These are phyloP conservation scores for Euryodendron excelsum DNA, from an alignment of 148 eudicot species.

Conservation along the genomic window DNA sequence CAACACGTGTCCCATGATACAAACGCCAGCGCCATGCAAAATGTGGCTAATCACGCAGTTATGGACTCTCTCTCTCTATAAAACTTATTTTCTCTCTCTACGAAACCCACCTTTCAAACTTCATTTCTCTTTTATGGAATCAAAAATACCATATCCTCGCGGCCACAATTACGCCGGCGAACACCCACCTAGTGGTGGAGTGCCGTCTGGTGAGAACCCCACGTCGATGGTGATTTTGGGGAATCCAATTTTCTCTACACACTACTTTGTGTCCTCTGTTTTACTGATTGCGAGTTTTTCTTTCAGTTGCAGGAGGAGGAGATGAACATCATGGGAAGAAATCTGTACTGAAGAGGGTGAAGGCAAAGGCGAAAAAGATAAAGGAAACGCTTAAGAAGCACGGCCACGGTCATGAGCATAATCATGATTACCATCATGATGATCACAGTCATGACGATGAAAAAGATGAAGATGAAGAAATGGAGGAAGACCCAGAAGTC, in stretches of 20 bases:
- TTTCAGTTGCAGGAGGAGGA: slow-evolving; percentile 25
- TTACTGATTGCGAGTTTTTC: background rate
- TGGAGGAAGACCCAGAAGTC: slow-evolving; percentile 42
- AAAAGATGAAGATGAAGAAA: slow-evolving; percentile 39
- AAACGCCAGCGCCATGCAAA: background rate
- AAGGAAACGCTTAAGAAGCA: slow-evolving; percentile 52
- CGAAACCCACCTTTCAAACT: background rate
- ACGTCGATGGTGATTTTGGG: too few relatives aligned
- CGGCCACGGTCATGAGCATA: slow-evolving; percentile 41
- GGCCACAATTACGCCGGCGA: slow-evolving; percentile 12
- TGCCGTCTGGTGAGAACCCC: too few relatives aligned
- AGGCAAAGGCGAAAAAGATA: slow-evolving; percentile 78
- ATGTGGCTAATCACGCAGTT: background rate
- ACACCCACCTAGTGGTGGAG: slow-evolving; percentile 16
- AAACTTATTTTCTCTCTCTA: background rate
- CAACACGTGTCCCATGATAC: background rate
- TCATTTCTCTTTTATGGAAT: slow-evolving; percentile 24
- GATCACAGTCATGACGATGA: slow-evolving; percentile 23
- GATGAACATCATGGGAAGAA: slow-evolving; percentile 47
- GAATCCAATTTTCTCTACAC: too few relatives aligned
- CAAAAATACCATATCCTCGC: slow-evolving; percentile 18
- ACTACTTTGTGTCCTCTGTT: background rate
- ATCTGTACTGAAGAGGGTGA: slow-evolving; percentile 69
- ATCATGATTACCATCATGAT: too few relatives aligned
- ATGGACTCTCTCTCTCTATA: background rate